Conservation (phyloP, 441 rosid species). For the Viola pubescens region DNA sequence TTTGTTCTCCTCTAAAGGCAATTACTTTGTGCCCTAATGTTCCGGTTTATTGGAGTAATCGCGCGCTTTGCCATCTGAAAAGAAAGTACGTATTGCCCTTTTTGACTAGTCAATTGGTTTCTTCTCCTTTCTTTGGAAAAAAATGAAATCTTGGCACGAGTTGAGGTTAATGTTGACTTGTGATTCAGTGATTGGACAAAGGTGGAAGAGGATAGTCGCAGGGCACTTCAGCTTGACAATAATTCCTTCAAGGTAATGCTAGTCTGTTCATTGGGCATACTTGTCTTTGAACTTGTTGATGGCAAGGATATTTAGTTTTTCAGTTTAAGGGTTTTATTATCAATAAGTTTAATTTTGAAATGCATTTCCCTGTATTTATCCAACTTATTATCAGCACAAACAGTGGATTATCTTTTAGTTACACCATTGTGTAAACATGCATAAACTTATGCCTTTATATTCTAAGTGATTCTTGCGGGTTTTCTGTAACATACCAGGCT, state of each 20-base stretch:
- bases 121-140: background rate
- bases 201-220: slow-evolving; percentile 78
- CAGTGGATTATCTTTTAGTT: too few relatives aligned
- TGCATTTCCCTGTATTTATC: too few relatives aligned
- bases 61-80: slow-evolving; percentile 76
- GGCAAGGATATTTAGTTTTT: background rate
- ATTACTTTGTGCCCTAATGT: slow-evolving; percentile 77
- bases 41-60: slow-evolving; percentile 84
- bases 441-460: background rate
- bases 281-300: background rate
- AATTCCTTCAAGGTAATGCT: slow-evolving; percentile 61
- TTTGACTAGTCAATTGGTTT: background rate
- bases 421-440: too few relatives aligned
- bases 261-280: background rate
- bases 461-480: slow-evolving; percentile 2
- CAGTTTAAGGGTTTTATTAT: background rate
- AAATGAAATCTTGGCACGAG: background rate
- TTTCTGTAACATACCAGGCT: slow-evolving; percentile 39
- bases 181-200: slow-evolving; percentile 63
- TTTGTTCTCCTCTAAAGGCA: slow-evolving; percentile 37
- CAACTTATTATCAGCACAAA: too few relatives aligned
- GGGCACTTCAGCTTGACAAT: slow-evolving; percentile 60
- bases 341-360: background rate
- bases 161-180: slow-evolving; percentile 5
- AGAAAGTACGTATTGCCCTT: slow-evolving; percentile 54